Conservation (phyloP, 1,284 basidiomycete species). For the Irpex sp. region DNA sequence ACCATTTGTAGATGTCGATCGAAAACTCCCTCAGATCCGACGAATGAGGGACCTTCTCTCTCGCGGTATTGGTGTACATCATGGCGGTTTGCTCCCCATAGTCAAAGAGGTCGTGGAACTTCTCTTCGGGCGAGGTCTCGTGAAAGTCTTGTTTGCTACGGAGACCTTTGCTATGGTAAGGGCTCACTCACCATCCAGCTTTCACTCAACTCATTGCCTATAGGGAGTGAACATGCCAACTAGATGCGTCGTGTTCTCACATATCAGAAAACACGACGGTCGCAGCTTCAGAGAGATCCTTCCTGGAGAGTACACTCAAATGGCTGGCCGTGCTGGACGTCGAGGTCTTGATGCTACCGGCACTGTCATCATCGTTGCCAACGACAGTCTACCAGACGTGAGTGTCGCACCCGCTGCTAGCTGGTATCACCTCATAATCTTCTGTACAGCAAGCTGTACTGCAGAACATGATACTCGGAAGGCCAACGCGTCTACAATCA, state of each 20-base stretch:
- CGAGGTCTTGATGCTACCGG: constrained; percentile 95
- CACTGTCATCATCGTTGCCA: constrained; percentile 89
- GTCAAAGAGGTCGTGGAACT: constrained; percentile 99
- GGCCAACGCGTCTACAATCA: constrained; percentile 88
- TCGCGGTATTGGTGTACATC: constrained; percentile 96
- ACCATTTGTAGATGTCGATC: constrained; percentile 71
- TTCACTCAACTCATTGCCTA: neutral
- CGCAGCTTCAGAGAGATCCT: constrained; percentile 86
- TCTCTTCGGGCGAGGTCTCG: constrained; percentile 91
- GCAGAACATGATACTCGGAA: constrained; percentile 90
- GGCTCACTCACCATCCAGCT: neutral
- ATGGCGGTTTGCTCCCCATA: constrained; percentile 93
- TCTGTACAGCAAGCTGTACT: constrained; percentile 63
- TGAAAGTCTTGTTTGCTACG: constrained; percentile 97
- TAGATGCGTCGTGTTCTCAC: constrained; percentile 94
- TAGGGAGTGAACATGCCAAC: constrained; percentile 99
- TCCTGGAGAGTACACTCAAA: constrained; percentile 95
- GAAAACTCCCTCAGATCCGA: constrained; percentile 91
- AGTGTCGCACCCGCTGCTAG: constrained; percentile 16
- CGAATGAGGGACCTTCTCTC: constrained; percentile 90
- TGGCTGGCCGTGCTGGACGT: constrained; percentile 97
- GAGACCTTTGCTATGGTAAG: constrained; percentile 98
- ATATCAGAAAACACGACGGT: constrained; percentile 95
- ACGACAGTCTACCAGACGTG: constrained; percentile 87
- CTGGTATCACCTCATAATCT: neutral